Evolutionary conservation across 176 grass and related monocot species (phyloP), one percentile per base, ranked within the genome.

Genomic region (Oryza coarctata): DNA sequence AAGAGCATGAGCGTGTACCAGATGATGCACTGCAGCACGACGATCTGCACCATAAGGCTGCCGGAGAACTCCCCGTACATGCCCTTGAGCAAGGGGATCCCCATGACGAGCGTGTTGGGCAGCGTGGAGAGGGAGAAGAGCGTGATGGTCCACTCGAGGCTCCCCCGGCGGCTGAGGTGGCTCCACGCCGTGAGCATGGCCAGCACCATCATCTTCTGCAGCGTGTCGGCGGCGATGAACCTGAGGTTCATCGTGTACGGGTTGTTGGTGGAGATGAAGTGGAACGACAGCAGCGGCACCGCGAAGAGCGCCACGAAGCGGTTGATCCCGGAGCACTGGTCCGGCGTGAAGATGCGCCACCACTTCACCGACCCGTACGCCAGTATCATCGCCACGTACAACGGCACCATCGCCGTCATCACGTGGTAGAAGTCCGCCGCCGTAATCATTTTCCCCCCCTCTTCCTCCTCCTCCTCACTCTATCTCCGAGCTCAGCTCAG

Each of bases 1-100:
- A 99, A 96, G 38, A 99, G 91, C 97, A 99, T 99, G 50, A 99
- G 93, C 7, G 97, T 99, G 83, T 99, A 99, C 97, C 97, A 99
- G 75, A 99, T 95, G 89, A 99, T 99, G 86, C 97, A 99, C 87
- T 99, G 97, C 7, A 99, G 91, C 14, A 99, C 97, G 3, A 99
- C 97, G 84, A 99, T 96, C 87, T 99, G 97, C 4, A 99, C 97
- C 97, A 99, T 99, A 49, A 99, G 91, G 69, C 77, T 74, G 1
- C 97, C 97, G 3, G 97, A 99, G 83, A 81, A 85, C 5, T 87
- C 89, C 11, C 97, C 97, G 75, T 99, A 99, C 97, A 99, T 99
- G 75, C 96, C 96, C 79, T 99, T 99, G 39, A 99, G 96, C 0
- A 99, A 63, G 4, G 96, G 96, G 63, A 99, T 99, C 33, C 96